Evolutionary conservation across 2,329 filamentous ascomycete genomes (phyloP), one percentile per base, ranked within the genome.

Genomic region (Eurotiales sp.): DNA sequence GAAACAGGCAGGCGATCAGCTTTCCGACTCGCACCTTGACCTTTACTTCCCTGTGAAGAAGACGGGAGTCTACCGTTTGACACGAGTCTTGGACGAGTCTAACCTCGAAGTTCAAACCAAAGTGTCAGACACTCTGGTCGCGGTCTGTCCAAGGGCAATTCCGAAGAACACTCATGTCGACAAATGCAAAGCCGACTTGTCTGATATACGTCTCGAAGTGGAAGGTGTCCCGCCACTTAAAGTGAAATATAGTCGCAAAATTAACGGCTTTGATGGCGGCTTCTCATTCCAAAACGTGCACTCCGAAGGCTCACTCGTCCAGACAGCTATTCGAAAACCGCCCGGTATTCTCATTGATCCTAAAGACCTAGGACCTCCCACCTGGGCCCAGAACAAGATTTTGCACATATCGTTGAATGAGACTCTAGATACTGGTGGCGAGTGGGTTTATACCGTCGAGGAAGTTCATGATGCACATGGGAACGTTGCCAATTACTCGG

Each of bases 231-330:
- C 95, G 2, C 93, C 93, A 3, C 77, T 99, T 57, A 91, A 91
- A 66, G 88, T 99, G 60, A 88, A 89, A 60, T 99, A 99, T 70
- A 93, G 89, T 61, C 86, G 90, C 49, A 86, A 84, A 6, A 85
- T 96, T 59, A 96, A 97, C 60, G 83, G 84, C 55, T 86, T 88
- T 57, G 84, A 95, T 57, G 85, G 86, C 60, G 88, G 88, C 54
- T 90, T 91, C 59, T 90, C 92, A 56, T 92, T 95, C 60, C 91
- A 97, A 69, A 96, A 89, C 62, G 83, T 99, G 40, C 91, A 96
- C 61, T 91, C 93, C 0, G 90, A 96, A 44, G 88, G 88, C 30
- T 86, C 91, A 61, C 77, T 81, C 3, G 95, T 90, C 1, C 90
- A 90, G 1, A 75, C 95, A 30, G 72, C 87, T n/a, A 80, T 80